phyloP scores from a whole-genome alignment of 176 grass and related monocot species.

The Musa troglodytarum region DNA sequence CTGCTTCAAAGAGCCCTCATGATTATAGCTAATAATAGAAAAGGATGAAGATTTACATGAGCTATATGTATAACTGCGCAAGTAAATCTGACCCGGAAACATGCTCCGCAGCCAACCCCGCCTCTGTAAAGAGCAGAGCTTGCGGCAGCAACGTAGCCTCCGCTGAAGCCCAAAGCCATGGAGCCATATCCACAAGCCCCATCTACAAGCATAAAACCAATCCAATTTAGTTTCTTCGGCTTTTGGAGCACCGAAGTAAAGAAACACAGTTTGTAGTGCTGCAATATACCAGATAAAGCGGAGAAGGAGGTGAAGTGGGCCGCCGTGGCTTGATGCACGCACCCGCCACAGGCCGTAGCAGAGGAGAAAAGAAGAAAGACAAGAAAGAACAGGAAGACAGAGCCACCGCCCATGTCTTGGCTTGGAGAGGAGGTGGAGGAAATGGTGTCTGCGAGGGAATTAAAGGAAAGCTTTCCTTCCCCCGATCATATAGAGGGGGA shows the following conservation, averaged over 20 bases:
- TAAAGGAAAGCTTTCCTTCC: neutral
- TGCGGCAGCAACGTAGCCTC: constrained; percentile 38
- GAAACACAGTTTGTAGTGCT: neutral
- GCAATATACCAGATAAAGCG: constrained; percentile 37
- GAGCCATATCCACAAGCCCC: constrained; percentile 82
- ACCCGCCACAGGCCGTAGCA: constrained; percentile 60
- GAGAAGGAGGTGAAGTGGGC: constrained; percentile 28
- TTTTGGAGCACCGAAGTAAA: neutral
- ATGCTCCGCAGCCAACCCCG: constrained; percentile 74
- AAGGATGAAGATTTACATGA: neutral
- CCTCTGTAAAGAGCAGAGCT: constrained; percentile 41
- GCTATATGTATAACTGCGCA: neutral
- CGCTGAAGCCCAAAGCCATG: constrained; percentile 38
- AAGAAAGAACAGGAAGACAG: constrained; percentile 1
- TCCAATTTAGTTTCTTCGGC: neutral
- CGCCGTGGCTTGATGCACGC: constrained; percentile 44
- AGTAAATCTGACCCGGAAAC: constrained; percentile 46
- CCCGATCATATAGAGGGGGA: neutral
- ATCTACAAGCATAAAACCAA: constrained; percentile 20
- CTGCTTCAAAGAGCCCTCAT: constrained; percentile 54
- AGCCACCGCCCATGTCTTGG: neutral
- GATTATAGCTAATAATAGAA: constrained; percentile 8
- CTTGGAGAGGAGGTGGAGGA: neutral
- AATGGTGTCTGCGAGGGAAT: neutral
- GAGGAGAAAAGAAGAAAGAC: constrained; percentile 24